Percentiles rank a stretch among this genome's conserved stretches.
Evolutionary conservation across 192 early-diverging fungal species (phyloP).

Genomic region (Ambispora gerdemannii): DNA sequence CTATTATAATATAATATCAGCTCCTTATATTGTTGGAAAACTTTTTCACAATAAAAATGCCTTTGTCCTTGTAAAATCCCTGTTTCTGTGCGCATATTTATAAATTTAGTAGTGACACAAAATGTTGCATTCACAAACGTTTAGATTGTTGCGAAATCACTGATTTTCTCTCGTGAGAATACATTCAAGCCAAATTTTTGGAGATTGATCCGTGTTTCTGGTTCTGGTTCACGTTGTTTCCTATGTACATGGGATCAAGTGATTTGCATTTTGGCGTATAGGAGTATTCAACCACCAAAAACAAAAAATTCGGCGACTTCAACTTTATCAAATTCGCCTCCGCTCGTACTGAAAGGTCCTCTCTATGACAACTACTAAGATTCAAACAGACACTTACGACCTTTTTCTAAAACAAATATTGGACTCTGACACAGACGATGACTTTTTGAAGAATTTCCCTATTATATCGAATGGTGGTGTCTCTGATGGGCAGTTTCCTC

Average conservation of each 20-base stretch:
- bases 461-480: constrained; percentile 32
- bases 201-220: too few relatives aligned
- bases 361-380: constrained; percentile 4
- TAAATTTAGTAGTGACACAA: too few relatives aligned
- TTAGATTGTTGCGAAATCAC: too few relatives aligned
- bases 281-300: neutral
- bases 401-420: constrained; percentile 42
- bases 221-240: too few relatives aligned
- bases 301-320: neutral
- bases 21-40: too few relatives aligned
- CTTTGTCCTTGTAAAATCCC: too few relatives aligned
- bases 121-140: too few relatives aligned
- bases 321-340: neutral
- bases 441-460: constrained; percentile 33
- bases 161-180: too few relatives aligned
- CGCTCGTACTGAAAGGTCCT: neutral
- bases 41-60: too few relatives aligned
- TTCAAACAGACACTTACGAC: constrained; percentile 33
- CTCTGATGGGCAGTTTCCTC: constrained; percentile 43
- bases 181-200: too few relatives aligned
- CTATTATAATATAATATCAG: too few relatives aligned
- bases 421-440: constrained; percentile 42
- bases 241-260: neutral
- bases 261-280: neutral
- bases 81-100: too few relatives aligned